These are phyloP conservation scores for Calonectria honghensis DNA, from an alignment of 2,329 filamentous ascomycete species.

Conservation along the genomic window DNA sequence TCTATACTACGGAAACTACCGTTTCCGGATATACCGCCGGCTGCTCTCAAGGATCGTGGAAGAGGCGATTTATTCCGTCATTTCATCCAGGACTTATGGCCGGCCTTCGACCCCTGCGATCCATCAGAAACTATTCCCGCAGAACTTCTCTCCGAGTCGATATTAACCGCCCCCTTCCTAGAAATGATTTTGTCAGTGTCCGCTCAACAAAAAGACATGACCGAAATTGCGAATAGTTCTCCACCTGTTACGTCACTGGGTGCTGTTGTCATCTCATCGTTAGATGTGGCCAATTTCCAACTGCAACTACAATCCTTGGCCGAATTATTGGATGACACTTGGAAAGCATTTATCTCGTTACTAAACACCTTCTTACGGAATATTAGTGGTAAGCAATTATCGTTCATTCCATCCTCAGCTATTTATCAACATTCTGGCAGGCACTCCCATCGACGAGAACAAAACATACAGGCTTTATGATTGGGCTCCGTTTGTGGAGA, in stretches of 20 bases:
- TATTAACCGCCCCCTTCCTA: not conserved
- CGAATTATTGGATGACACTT: not conserved
- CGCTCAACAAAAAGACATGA: no score
- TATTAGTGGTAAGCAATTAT: not conserved
- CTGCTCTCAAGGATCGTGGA: not conserved
- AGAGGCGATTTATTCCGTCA: not conserved
- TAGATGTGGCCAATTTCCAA: not conserved
- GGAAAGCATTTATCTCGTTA: not conserved
- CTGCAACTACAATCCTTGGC: not conserved
- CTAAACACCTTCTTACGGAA: not conserved
- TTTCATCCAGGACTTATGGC: slow-evolving; percentile 7
- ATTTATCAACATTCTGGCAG: no score
- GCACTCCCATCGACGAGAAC: no score
- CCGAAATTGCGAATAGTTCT: no score
- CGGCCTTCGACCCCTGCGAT: slow-evolving; percentile 3
- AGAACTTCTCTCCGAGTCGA: not conserved
- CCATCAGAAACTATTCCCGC: not conserved
- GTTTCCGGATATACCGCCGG: not conserved
- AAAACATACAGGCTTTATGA: not conserved
- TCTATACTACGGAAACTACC: not conserved
- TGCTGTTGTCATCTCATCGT: not conserved
- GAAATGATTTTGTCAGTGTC: not conserved
- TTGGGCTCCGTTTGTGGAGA: not conserved
- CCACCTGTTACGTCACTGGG: no score
- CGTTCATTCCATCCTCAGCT: no score